Evolutionary conservation across 495 filamentous ascomycete genomes (phyloP), one percentile per base, ranked within the genome.

Genomic region (Aspergillus sclerotioniger): DNA sequence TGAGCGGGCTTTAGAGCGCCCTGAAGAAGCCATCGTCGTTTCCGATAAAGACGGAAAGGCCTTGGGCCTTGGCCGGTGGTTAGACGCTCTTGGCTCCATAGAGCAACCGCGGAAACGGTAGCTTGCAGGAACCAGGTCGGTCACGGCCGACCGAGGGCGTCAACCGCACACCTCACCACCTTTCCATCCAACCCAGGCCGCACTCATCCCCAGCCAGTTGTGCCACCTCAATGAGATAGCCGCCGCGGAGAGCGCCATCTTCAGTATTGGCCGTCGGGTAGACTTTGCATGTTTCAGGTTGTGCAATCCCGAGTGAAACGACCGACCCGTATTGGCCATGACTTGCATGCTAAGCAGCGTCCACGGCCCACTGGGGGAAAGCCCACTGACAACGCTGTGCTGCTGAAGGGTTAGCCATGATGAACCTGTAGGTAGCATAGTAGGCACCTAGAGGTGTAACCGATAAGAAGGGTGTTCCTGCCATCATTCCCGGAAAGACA

Each of bases 281-380:
- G 39, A 12, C 20, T 44, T 28, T 49, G 35, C 28, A 32, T 29
- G 58, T 60, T 60, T 60, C 58, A 60, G 6, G 19, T 52, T 21
- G 43, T 17, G 58, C 52, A n/a, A 50, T 29, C 15, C 54, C 4
- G 39, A 51, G 15, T 49, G 45, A 50, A 46, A 51, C 52, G 21
- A 7, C 32, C 29, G 53, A 25, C 44, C 32, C 53, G 48, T 54
- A 60, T 56, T 60, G 58, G 58, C 19, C 28, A 35, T 35, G 8
- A 51, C 33, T 51, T 15, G 57, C 29, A 45, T 25, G 13, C 21
- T 55, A 32, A 28, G n/a, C 12, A 47, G 25, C 16, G 48, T 19
- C 25, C 25, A 51, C 33, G 50, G 43, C 50, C 57, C 51, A 59
- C 54, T n/a, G 45, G 15, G n/a, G n/a, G n/a, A n/a, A 6, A 15